A percentile compares a stretch with the other conserved stretches of the same genome.
These are phyloP conservation scores for Capsicum pubescens DNA, from an alignment of 257 asterid genomes.

Conservation along the genomic window DNA sequence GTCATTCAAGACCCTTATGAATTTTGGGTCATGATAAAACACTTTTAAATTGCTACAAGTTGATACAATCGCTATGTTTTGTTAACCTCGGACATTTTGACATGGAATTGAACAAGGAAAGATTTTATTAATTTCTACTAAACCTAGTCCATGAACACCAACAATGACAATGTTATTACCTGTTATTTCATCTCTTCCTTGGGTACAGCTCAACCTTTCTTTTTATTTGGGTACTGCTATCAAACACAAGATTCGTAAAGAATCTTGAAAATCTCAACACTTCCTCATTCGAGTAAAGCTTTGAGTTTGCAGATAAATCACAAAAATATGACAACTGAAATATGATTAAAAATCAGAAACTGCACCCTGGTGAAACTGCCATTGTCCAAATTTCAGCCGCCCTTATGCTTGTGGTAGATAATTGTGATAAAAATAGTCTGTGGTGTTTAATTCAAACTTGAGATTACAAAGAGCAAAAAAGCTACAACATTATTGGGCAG, in stretches of 20 bases:
- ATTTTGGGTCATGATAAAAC: neutral
- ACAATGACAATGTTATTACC: neutral
- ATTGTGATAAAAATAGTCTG: neutral
- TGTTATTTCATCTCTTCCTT: conserved; percentile 18
- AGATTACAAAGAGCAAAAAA: neutral
- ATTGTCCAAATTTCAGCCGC: neutral
- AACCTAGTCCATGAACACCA: conserved; percentile 15
- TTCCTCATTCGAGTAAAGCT: neutral
- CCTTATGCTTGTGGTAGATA: neutral
- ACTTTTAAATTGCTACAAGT: neutral
- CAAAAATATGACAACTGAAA: neutral
- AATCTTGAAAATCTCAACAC: neutral
- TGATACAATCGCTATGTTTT: neutral
- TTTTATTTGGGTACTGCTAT: neutral
- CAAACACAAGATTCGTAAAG: conserved; percentile 8
- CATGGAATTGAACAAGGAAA: neutral
- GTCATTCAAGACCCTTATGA: neutral
- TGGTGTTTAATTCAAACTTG: neutral
- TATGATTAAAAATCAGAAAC: conserved; percentile 3
- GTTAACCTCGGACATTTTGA: neutral
- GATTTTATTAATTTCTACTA: neutral
- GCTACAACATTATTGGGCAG: neutral
- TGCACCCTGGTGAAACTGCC: conserved; percentile 8
- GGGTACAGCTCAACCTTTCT: conserved; percentile 11
- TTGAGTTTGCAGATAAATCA: conserved; percentile 1